Base-by-base conservation (phyloP, 1,139 yeast genomes). In the Taphrina wiesneri region DNA sequence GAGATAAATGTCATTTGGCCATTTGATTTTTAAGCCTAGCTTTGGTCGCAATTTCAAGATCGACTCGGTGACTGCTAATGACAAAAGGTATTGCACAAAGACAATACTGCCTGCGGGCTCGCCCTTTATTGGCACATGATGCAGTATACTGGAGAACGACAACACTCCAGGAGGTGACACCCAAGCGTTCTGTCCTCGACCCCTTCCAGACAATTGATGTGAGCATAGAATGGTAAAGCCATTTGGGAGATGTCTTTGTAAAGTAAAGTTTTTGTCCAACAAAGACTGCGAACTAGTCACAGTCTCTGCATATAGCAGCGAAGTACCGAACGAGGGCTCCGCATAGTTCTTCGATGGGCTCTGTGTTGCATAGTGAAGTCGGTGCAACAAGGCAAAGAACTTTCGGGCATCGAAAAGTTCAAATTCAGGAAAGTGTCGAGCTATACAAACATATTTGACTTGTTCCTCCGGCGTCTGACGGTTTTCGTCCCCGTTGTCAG, bases 1-100 rank as follows among this genome's bases (percentile, higher is more conserved):
- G 71, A 87, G 85, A 74, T 90, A 95, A 17, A 93, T 79, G 76
- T 95, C 99, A 74, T 95, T 95, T 4, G 99, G 99, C 99, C 99
- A 95, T 74, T 95, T 95, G 69, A 95, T 82, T 67, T 85, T 82
- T 11, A 92, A 80, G 0, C 97, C 98, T 72, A 93, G 77, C 65
- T 85, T 86, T 0, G 80, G 79, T 41, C 85, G 86, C 72, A 90
- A 86, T 1, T 84, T 80, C 4, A 26, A 32, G 15, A 93, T 83
- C 46, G 96, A 89, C 73, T 88, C 92, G 13, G 91, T 86, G 67
- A 88, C 82, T 0, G 98, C 97, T 67, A 95, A 78, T 56, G 96
- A 86, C 17, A 90, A 85, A 39, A 95, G 77, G 74, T 95, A 95
- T 75, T 95, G 99, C 32, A 92, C 80, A 68, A 95, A 90, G 0